Conservation (phyloP, 228 moss, liverwort and hornwort genomes). For the Sphagnum magellanicum region DNA sequence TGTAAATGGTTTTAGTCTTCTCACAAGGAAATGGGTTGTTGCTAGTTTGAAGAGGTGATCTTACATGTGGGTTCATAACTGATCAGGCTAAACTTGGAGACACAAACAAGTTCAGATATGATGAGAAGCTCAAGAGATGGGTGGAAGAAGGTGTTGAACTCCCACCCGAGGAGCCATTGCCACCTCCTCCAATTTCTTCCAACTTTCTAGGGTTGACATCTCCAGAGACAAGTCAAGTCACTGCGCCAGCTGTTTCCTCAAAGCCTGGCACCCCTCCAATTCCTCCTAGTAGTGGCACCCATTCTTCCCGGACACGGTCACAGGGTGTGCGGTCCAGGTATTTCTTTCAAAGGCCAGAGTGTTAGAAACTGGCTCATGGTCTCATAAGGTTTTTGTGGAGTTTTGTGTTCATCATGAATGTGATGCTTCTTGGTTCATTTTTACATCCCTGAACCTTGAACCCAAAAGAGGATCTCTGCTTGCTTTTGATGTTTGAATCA, state of each 20-base stretch:
- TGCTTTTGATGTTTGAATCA: too few species aligned
- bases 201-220: too few species aligned
- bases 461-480: too few species aligned
- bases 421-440: neutral
- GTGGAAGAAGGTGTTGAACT: conserved; percentile 90
- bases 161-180: conserved; percentile 56
- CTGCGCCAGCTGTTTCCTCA: conserved; percentile 26
- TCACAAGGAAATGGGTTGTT: too few species aligned
- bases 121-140: conserved; percentile 94
- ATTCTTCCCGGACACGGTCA: conserved; percentile 73
- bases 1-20: too few species aligned
- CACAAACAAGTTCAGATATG: conserved; percentile 81
- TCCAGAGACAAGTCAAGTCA: conserved; percentile 54
- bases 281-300: conserved; percentile 70
- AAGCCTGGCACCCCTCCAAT: conserved; percentile 88
- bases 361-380: too few species aligned
- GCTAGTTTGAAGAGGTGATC: too few species aligned
- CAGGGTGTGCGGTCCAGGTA: conserved; percentile 90
- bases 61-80: too few species aligned
- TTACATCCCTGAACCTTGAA: too few species aligned
- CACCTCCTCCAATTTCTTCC: conserved; percentile 22
- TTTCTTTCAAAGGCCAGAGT: too few species aligned
- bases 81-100: conserved; percentile 83
- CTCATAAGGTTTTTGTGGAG: too few species aligned
- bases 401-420: too few species aligned